Evolutionary conservation across 1,284 basidiomycete species (phyloP).

Genomic region (Fomes fomentarius): DNA sequence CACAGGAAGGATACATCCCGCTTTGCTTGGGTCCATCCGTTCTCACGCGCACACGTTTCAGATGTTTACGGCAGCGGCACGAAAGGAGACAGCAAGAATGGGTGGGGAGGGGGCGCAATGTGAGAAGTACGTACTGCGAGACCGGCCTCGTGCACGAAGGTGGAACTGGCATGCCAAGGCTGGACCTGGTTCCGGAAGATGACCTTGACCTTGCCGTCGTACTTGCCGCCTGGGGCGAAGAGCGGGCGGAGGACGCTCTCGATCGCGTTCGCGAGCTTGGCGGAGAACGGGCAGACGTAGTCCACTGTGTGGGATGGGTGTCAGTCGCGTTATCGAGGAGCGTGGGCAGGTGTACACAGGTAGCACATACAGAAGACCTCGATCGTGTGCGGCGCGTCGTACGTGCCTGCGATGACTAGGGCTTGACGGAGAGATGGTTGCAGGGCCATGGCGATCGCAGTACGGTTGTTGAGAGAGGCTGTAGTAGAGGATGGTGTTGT

Average conservation of each 20-base stretch:
- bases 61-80: too few species aligned
- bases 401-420: slow-evolving; percentile 69
- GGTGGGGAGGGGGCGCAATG: not conserved
- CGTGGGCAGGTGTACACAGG: not conserved
- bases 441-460: slow-evolving; percentile 66
- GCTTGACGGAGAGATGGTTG: slow-evolving; percentile 73
- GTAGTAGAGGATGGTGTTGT: too few species aligned
- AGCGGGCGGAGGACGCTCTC: slow-evolving; percentile 63
- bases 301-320: slow-evolving; percentile 55
- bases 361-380: slow-evolving; percentile 73
- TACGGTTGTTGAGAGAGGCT: not conserved
- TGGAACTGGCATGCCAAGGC: slow-evolving; percentile 81
- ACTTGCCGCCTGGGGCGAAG: slow-evolving; percentile 64
- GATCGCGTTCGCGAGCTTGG: slow-evolving; percentile 64
- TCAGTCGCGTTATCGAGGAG: not conserved
- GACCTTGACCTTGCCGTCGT: slow-evolving; percentile 78
- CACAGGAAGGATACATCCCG: too few species aligned
- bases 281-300: slow-evolving; percentile 87
- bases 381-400: slow-evolving; percentile 77
- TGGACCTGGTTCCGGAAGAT: slow-evolving; percentile 85
- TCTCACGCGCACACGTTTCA: too few species aligned
- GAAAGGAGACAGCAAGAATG: not conserved
- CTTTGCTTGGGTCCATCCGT: too few species aligned
- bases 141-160: slow-evolving; percentile 80
- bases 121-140: slow-evolving; percentile 61